phyloP scores from a whole-genome alignment of 306 rosid genomes.

The Neltuma alba region DNA sequence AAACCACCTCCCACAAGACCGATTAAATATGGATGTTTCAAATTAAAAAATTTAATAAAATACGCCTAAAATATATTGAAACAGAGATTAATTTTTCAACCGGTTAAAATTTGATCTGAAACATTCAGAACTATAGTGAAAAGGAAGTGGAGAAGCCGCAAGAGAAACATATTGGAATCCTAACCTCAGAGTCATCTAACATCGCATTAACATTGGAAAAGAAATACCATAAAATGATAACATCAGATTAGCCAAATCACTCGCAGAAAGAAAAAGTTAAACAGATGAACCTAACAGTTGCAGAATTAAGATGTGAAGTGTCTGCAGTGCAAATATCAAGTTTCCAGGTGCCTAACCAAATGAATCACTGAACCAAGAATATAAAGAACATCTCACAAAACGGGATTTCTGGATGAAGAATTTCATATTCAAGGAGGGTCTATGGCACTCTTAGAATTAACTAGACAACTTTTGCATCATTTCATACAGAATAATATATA shows the following conservation, averaged over 20 bases:
- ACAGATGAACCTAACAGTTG: background rate
- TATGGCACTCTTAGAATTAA: background rate
- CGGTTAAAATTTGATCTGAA: too few species aligned
- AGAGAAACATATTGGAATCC: background rate
- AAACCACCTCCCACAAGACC: background rate
- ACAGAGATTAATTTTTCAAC: too few species aligned
- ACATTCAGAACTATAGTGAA: too few species aligned
- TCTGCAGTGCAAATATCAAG: background rate
- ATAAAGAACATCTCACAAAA: background rate
- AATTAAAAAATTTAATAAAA: too few species aligned
- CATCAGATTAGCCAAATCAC: background rate
- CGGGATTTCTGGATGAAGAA: constrained; percentile 25
- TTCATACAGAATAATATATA: constrained; percentile 5
- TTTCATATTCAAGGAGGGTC: constrained; percentile 15
- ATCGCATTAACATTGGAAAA: too few species aligned
- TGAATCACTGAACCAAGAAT: background rate
- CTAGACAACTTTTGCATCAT: constrained; percentile 23
- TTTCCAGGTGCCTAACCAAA: constrained; percentile 10
- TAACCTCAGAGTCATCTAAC: background rate
- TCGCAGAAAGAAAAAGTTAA: background rate
- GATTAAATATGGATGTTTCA: background rate
- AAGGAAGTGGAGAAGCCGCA: background rate
- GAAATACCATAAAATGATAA: background rate
- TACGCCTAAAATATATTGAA: background rate
- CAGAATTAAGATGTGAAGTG: background rate